These are phyloP conservation scores for Phytophthora tentaculata DNA, from an alignment of 352 stramenopile species.

Conservation along the genomic window DNA sequence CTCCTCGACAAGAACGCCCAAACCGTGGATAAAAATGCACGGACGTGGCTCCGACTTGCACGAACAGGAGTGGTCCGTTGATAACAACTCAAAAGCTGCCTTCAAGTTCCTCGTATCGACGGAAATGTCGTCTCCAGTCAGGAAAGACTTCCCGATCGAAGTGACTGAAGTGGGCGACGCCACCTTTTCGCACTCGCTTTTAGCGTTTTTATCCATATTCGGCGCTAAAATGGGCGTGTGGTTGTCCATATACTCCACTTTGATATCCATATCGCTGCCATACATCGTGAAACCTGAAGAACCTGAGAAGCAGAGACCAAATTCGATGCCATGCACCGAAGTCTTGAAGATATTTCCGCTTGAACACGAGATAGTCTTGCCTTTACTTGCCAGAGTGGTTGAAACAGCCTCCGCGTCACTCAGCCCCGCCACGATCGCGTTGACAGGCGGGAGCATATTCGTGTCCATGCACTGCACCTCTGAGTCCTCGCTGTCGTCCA, in stretches of 20 bases:
- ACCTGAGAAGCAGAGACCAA: constrained; percentile 41
- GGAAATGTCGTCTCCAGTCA: constrained; percentile 25
- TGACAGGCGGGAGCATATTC: constrained; percentile 30
- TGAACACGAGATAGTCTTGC: constrained; percentile 26
- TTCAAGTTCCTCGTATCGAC: constrained; percentile 12
- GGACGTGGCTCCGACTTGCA: constrained; percentile 27
- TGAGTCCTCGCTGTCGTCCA: constrained; percentile 2
- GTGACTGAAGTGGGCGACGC: constrained; percentile 17
- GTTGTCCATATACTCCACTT: constrained; percentile 29
- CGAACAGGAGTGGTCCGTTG: constrained; percentile 8
- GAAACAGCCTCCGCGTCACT: constrained; percentile 22
- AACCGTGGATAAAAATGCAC: constrained; percentile 45
- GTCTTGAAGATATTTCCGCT: constrained; percentile 34
- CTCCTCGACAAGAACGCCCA: constrained; percentile 37
- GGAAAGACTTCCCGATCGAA: constrained; percentile 18
- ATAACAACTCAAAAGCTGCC: constrained; percentile 14
- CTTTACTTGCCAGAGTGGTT: constrained; percentile 14
- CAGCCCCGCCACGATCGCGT: constrained; percentile 32
- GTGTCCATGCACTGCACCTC: constrained; percentile 20
- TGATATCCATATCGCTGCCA: constrained; percentile 41
- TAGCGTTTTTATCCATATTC: neutral
- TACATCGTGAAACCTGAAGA: constrained; percentile 33
- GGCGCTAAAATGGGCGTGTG: constrained; percentile 19
- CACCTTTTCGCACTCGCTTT: constrained; percentile 18
- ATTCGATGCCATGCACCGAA: constrained; percentile 40